A percentile compares a stretch with the other conserved stretches of the same genome.
Conservation (phyloP, 148 eudicot species). For the Rhododendron henanense region DNA sequence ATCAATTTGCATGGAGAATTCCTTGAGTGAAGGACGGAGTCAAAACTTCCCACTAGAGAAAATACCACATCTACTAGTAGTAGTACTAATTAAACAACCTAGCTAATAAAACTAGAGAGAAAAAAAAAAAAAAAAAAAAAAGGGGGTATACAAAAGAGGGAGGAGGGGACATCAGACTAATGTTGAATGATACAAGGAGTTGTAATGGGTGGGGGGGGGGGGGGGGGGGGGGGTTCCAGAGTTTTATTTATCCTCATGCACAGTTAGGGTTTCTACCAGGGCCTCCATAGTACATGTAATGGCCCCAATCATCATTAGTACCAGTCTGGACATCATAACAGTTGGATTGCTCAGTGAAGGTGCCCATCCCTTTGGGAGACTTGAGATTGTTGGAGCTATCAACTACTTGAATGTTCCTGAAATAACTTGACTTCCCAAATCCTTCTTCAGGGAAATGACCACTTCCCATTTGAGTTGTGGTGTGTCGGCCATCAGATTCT, state of each 20-base stretch:
- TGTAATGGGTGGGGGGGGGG: not conserved
- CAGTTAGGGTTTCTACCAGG: constrained; percentile 86
- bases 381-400: constrained; percentile 88
- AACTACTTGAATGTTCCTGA: constrained; percentile 86
- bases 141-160: not conserved
- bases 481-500: constrained; percentile 77
- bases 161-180: constrained; percentile 14
- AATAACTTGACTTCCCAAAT: constrained; percentile 88
- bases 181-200: constrained; percentile 24
- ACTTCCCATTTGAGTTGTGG: constrained; percentile 94
- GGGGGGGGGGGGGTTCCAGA: not conserved
- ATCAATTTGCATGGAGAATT: constrained; percentile 18
- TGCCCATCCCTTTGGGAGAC: constrained; percentile 80
- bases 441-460: constrained; percentile 96
- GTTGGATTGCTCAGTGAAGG: constrained; percentile 88
- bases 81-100: constrained; percentile 5
- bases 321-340: constrained; percentile 92
- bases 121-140: constrained; percentile 20
- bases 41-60: constrained; percentile 38
- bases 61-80: constrained; percentile 13
- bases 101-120: not conserved
- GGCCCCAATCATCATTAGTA: constrained; percentile 88
- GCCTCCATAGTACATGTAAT: constrained; percentile 88
- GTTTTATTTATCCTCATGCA: constrained; percentile 30
- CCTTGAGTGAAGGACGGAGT: constrained; percentile 9